phyloP scores from a whole-genome alignment of 2,329 filamentous ascomycete genomes.

The Blumeria graminis region DNA sequence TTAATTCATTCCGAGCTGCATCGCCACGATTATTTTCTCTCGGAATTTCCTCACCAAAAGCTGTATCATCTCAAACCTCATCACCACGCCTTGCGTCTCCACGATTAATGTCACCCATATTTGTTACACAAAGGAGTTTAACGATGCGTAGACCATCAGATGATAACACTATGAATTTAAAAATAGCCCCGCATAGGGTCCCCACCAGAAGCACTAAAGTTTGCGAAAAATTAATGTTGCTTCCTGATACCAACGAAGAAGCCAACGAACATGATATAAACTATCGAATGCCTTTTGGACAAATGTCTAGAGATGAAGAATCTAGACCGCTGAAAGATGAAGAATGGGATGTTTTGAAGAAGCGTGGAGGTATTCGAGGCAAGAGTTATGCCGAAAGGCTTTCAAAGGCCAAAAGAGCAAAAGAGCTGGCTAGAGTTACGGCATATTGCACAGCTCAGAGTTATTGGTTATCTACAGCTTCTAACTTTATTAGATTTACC shows the following conservation, averaged over 20 bases:
- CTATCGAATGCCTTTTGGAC: slow-evolving; percentile 21
- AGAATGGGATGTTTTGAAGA: slow-evolving; percentile 38
- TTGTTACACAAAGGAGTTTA: slow-evolving; percentile 1
- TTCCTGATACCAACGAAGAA: slow-evolving; percentile 56
- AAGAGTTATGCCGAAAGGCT: slow-evolving; percentile 90
- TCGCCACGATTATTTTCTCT: no score
- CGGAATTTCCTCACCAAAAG: no score
- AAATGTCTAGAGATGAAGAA: slow-evolving; percentile 29
- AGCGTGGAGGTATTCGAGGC: slow-evolving; percentile 35
- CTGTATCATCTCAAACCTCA: no score
- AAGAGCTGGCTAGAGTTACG: slow-evolving; percentile 73
- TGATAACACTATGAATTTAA: slow-evolving; percentile 20
- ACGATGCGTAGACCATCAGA: slow-evolving; percentile 13
- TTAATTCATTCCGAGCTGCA: no score
- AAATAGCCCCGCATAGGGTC: slow-evolving; percentile 25
- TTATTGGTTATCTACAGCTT: slow-evolving; percentile 73
- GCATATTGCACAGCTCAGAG: slow-evolving; percentile 92
- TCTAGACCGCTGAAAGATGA: slow-evolving; percentile 42
- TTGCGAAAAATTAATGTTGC: slow-evolving; percentile 84
- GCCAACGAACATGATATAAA: slow-evolving; percentile 35
- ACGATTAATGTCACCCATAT: slow-evolving; percentile 23
- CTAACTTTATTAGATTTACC: slow-evolving; percentile 64
- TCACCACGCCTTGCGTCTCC: slow-evolving; percentile 25
- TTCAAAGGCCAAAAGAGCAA: slow-evolving; percentile 65
- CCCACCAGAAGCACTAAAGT: slow-evolving; percentile 80